Conservation (phyloP, 106 monocot genomes). For the Dendrobium officinale region DNA sequence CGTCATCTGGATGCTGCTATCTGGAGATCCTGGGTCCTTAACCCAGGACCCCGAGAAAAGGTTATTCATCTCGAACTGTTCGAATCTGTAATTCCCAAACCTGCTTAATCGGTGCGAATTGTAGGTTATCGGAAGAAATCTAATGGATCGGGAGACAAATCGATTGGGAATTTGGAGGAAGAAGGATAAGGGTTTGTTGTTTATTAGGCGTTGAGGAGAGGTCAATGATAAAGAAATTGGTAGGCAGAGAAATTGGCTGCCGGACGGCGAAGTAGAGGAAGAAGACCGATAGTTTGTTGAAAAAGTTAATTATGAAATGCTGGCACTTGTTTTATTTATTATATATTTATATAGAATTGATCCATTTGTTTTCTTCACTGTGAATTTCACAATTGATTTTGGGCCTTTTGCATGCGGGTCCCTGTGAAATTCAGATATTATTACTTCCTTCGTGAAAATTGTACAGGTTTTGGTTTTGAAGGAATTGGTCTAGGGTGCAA, state of each 20-base stretch:
- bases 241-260: background rate
- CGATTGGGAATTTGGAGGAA: background rate
- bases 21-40: conserved; percentile 1
- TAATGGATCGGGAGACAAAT: background rate
- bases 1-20: conserved; percentile 32
- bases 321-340: no score
- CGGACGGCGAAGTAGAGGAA: background rate
- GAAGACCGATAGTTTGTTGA: background rate
- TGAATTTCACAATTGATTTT: no score
- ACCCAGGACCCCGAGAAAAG: conserved; percentile 39
- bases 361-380: no score
- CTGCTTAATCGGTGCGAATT: background rate
- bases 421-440: no score
- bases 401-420: no score
- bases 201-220: background rate
- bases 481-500: no score
- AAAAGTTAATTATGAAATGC: background rate
- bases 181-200: background rate
- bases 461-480: no score
- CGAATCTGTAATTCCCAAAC: background rate
- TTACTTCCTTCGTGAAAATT: no score
- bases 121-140: background rate
- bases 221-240: background rate
- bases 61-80: conserved; percentile 34
- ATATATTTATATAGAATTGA: no score